Evolutionary conservation across 345 rosid genomes (phyloP).

Genomic region (Syzygium jambos): DNA sequence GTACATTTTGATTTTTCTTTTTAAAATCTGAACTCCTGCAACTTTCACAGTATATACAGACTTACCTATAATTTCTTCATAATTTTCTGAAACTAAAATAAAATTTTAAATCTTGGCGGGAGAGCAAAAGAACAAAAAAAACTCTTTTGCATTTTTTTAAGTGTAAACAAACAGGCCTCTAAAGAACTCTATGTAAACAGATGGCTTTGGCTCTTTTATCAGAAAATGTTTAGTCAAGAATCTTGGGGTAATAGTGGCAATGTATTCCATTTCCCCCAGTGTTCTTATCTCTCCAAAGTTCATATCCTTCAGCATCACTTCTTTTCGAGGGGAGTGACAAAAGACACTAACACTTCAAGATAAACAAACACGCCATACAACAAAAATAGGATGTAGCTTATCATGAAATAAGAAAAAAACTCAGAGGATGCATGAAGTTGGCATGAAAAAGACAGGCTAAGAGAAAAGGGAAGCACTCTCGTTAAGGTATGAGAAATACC

Average conservation of each 20-base stretch:
- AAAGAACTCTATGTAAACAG: background rate
- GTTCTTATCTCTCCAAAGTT: background rate
- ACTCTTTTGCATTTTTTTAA: background rate
- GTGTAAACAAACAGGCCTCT: background rate
- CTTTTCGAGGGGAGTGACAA: background rate
- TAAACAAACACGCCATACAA: background rate
- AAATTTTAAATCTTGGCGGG: background rate
- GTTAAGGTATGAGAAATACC: background rate
- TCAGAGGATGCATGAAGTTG: background rate
- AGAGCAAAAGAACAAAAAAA: background rate
- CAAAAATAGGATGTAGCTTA: background rate
- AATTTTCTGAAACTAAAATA: background rate
- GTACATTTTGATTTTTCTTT: background rate
- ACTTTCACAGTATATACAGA: background rate
- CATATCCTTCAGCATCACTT: background rate
- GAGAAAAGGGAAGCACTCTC: background rate
- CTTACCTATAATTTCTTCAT: background rate
- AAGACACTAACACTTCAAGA: background rate
- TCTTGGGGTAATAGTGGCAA: background rate
- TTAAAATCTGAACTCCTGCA: background rate
- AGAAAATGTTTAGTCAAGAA: background rate
- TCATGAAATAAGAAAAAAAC: background rate
- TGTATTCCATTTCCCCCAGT: background rate
- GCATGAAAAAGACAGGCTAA: background rate
- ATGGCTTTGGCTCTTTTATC: background rate